phyloP scores from a whole-genome alignment of 169 alveolate genomes.

The Plasmodium fragile region DNA sequence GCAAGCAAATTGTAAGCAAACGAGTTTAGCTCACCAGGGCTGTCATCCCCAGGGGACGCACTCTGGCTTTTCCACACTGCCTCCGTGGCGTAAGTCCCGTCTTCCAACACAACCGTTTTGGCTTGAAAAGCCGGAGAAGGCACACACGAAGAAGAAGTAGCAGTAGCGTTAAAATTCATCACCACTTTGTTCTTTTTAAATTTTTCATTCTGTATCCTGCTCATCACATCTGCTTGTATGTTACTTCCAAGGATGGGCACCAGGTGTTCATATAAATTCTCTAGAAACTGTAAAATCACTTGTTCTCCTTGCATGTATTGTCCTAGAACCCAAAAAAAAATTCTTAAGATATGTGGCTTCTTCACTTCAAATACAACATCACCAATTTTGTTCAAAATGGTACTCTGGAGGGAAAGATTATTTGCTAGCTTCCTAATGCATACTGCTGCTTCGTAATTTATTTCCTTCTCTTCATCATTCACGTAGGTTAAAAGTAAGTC shows the following conservation, averaged over 20 bases:
- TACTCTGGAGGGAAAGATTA: slow-evolving; percentile 14
- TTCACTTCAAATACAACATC: slow-evolving; percentile 74
- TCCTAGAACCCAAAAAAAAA: slow-evolving; percentile 73
- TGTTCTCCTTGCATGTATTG: slow-evolving; percentile 48
- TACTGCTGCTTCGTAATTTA: slow-evolving; percentile 81
- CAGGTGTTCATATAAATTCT: slow-evolving; percentile 16
- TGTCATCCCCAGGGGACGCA: not conserved
- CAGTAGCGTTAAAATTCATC: slow-evolving; percentile 10
- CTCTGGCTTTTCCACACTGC: slow-evolving; percentile 74
- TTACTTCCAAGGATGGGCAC: slow-evolving; percentile 50
- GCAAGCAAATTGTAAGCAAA: slow-evolving; percentile 74
- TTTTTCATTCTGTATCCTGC: slow-evolving; percentile 42
- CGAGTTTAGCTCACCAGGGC: slow-evolving; percentile 16
- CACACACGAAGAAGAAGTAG: not conserved
- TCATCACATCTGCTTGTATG: slow-evolving; percentile 44
- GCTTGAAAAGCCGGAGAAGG: slow-evolving; percentile 44
- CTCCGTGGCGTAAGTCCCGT: slow-evolving; percentile 97
- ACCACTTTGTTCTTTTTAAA: slow-evolving; percentile 78
- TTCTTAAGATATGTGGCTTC: slow-evolving; percentile 65
- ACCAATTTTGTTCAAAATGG: slow-evolving; percentile 25
- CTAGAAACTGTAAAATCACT: slow-evolving; percentile 1
- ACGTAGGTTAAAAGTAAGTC: slow-evolving; percentile 78
- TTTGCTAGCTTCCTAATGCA: slow-evolving; percentile 75
- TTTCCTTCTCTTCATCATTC: slow-evolving; percentile 74
- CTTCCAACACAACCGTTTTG: slow-evolving; percentile 95